Evolutionary conservation across 1,139 yeast species (phyloP).

Genomic region (Yamadazyma atmosphaerica): DNA sequence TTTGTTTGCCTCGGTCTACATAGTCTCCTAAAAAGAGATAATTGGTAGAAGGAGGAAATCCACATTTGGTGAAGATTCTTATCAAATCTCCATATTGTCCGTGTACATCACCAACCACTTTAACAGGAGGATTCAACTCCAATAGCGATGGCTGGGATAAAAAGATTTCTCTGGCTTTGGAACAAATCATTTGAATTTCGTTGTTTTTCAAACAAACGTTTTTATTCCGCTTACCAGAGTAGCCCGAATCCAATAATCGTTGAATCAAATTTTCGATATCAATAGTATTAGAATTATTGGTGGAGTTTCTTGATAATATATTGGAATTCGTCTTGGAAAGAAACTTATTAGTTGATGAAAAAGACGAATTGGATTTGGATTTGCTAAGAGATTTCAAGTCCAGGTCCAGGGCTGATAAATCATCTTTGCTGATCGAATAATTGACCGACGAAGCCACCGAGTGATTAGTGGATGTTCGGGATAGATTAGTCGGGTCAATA

Average conservation of each 20-base stretch:
- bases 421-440: constrained; percentile 15
- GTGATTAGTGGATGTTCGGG: constrained; percentile 40
- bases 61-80: constrained; percentile 91
- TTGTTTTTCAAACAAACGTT: constrained; percentile 82
- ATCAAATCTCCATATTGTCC: constrained; percentile 94
- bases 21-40: constrained; percentile 93
- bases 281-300: constrained; percentile 37
- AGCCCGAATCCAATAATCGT: constrained; percentile 89
- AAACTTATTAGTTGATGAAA: constrained; percentile 12
- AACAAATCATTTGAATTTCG: constrained; percentile 84
- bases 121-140: constrained; percentile 92
- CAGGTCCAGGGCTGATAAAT: constrained; percentile 6
- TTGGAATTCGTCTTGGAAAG: constrained; percentile 16
- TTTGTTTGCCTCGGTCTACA: constrained; percentile 95
- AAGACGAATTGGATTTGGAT: constrained; percentile 17
- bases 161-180: constrained; percentile 84
- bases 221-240: constrained; percentile 89
- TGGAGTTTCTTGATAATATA: constrained; percentile 11
- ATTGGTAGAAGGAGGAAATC: constrained; percentile 95
- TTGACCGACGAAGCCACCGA: constrained; percentile 21
- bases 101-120: constrained; percentile 96
- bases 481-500: constrained; percentile 10
- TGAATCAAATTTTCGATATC: constrained; percentile 90
- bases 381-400: constrained; percentile 12
- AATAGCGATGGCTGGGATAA: constrained; percentile 84